A percentile compares a stretch with the other conserved stretches of the same genome.
Conservation (phyloP, 176 grass and related monocot genomes). For the Puya raimondii region DNA sequence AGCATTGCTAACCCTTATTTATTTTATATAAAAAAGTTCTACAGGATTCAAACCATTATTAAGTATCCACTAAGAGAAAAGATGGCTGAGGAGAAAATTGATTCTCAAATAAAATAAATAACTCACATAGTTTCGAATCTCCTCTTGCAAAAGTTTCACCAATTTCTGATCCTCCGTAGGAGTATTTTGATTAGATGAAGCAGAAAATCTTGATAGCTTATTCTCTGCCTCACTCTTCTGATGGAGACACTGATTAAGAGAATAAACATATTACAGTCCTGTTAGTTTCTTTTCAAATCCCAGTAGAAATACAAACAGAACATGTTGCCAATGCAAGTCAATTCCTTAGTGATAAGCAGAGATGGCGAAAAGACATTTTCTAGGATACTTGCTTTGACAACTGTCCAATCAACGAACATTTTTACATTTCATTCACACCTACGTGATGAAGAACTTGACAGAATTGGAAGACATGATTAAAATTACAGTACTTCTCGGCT, state of each 20-base stretch:
- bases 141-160: slow-evolving; percentile 74
- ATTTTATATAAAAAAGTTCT: no score
- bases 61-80: no score
- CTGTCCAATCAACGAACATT: background rate
- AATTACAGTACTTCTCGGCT: background rate
- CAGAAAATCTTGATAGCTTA: slow-evolving; percentile 29
- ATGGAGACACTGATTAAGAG: slow-evolving; percentile 39
- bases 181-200: slow-evolving; percentile 30
- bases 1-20: no score
- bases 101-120: background rate
- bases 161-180: slow-evolving; percentile 63
- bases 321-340: background rate
- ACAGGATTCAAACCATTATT: no score
- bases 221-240: slow-evolving; percentile 58
- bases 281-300: slow-evolving; percentile 26
- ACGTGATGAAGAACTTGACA: background rate
- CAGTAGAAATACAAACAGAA: background rate
- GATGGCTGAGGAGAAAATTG: no score
- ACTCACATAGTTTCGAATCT: slow-evolving; percentile 71
- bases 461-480: background rate
- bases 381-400: background rate
- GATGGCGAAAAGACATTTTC: background rate
- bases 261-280: slow-evolving; percentile 19
- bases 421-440: background rate
- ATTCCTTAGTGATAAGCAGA: background rate